A percentile compares a stretch with the other conserved stretches of the same genome.
phyloP scores from a whole-genome alignment of 176 grass and related monocot species.

The Lolium perenne region DNA sequence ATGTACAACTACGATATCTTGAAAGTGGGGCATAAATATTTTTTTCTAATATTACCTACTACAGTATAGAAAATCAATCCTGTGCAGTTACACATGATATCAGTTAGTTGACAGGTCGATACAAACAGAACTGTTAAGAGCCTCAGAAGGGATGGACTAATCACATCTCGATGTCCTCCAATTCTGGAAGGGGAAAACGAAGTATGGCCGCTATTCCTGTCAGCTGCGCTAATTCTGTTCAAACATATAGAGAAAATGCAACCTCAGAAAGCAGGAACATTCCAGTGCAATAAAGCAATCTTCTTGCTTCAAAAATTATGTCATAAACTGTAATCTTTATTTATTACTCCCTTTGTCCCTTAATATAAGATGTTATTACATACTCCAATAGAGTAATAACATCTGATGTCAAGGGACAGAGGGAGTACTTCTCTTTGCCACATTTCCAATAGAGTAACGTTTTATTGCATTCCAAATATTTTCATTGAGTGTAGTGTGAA shows the following conservation, averaged over 20 bases:
- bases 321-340: not conserved
- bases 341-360: not conserved
- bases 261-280: conserved; percentile 25
- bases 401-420: too few relatives aligned
- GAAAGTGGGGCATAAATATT: not conserved
- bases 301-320: not conserved
- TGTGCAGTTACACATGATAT: conserved; percentile 36
- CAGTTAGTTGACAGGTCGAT: not conserved
- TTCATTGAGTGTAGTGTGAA: not conserved
- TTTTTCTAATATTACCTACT: conserved; percentile 36
- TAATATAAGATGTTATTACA: too few relatives aligned
- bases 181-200: conserved; percentile 78
- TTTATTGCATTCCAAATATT: conserved; percentile 6
- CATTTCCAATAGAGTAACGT: not conserved
- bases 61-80: not conserved
- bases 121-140: not conserved
- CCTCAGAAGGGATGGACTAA: not conserved
- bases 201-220: conserved; percentile 94
- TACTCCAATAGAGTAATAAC: too few relatives aligned
- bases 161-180: conserved; percentile 97
- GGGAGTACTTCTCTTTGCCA: not conserved
- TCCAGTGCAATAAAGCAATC: conserved; percentile 2
- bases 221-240: conserved; percentile 79
- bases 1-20: conserved; percentile 44
- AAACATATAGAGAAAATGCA: conserved; percentile 32